These are phyloP conservation scores for Mycena rosella DNA, from an alignment of 768 basidiomycete species.

Conservation along the genomic window DNA sequence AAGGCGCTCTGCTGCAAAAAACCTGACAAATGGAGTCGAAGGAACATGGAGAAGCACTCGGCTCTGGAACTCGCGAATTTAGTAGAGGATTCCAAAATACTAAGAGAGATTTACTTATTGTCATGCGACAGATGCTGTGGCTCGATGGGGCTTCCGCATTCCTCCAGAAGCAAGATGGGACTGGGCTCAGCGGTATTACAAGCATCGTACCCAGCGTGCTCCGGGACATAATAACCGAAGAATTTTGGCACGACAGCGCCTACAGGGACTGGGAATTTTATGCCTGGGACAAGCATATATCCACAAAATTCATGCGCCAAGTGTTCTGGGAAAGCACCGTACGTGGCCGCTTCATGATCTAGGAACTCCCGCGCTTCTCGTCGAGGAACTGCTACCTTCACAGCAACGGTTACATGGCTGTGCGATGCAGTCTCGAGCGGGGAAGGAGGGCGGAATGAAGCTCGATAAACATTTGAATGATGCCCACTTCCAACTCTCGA, in stretches of 20 bases:
- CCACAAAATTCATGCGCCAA: slow-evolving; percentile 52
- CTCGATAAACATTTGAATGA: slow-evolving; percentile 52
- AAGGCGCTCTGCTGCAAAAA: slow-evolving; percentile 58
- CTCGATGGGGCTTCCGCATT: slow-evolving; percentile 56
- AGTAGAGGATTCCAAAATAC: neutral
- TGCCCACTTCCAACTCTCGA: slow-evolving; percentile 39
- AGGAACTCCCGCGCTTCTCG: slow-evolving; percentile 44
- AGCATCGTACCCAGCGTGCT: slow-evolving; percentile 6
- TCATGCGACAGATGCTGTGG: slow-evolving; percentile 38
- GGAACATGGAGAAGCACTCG: slow-evolving; percentile 47
- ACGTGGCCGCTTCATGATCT: slow-evolving; percentile 48
- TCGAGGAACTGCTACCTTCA: slow-evolving; percentile 50
- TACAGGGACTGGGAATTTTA: slow-evolving; percentile 49
- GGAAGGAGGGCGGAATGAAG: slow-evolving; percentile 54
- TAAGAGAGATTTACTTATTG: slow-evolving; percentile 22
- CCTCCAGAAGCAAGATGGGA: slow-evolving; percentile 61
- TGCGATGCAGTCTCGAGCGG: slow-evolving; percentile 35
- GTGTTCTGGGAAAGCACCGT: slow-evolving; percentile 48
- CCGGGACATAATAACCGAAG: slow-evolving; percentile 59
- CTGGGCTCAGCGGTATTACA: slow-evolving; percentile 40
- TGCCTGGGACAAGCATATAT: slow-evolving; percentile 46
- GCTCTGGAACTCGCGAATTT: slow-evolving; percentile 24
- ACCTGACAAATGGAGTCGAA: slow-evolving; percentile 55
- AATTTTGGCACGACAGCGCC: slow-evolving; percentile 62
- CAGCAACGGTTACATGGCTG: slow-evolving; percentile 47